Percentiles rank a stretch among this genome's conserved stretches.
Conservation (phyloP, 2,329 filamentous ascomycete species). For the Didymella glomerata region DNA sequence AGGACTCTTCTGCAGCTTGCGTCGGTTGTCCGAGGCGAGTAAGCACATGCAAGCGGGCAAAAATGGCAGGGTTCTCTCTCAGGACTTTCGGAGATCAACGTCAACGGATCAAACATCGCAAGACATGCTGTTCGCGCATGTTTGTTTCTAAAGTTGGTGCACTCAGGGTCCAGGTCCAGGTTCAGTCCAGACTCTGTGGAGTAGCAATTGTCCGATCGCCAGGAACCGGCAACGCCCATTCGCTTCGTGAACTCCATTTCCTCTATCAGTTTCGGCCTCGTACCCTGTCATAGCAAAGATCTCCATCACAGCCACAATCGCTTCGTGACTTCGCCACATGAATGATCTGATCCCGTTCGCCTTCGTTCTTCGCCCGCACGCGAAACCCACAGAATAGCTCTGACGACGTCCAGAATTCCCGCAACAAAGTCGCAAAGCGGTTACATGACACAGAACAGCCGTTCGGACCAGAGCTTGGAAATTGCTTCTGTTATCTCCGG, state of each 20-base stretch:
- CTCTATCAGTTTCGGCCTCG: not conserved
- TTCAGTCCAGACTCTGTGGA: conserved; percentile 10
- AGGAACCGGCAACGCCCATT: conserved; percentile 20
- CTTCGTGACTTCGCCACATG: conserved; percentile 17
- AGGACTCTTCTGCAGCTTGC: conserved; percentile 4
- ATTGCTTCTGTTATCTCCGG: not conserved
- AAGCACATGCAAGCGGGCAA: not conserved
- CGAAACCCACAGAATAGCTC: not conserved
- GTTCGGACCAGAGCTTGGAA: not conserved
- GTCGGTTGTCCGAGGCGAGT: not conserved
- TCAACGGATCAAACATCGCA: not conserved
- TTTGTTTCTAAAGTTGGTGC: conserved; percentile 12
- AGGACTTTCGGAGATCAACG: not conserved
- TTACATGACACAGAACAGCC: not conserved
- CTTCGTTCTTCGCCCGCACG: conserved; percentile 3
- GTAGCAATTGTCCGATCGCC: conserved; percentile 21
- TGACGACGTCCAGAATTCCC: not conserved
- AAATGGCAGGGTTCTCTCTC: not conserved
- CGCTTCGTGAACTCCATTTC: conserved; percentile 11
- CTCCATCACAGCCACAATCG: conserved; percentile 29
- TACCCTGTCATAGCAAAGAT: conserved; percentile 17
- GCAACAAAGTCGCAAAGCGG: not conserved
- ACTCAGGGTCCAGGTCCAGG: conserved; percentile 16
- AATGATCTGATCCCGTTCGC: conserved; percentile 13
- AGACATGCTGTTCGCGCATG: conserved; percentile 1